Percentiles rank a stretch among this genome's conserved stretches.
Evolutionary conservation across 192 early-diverging fungal species (phyloP).

Genomic region (Rhizoclosmatium globosum): DNA sequence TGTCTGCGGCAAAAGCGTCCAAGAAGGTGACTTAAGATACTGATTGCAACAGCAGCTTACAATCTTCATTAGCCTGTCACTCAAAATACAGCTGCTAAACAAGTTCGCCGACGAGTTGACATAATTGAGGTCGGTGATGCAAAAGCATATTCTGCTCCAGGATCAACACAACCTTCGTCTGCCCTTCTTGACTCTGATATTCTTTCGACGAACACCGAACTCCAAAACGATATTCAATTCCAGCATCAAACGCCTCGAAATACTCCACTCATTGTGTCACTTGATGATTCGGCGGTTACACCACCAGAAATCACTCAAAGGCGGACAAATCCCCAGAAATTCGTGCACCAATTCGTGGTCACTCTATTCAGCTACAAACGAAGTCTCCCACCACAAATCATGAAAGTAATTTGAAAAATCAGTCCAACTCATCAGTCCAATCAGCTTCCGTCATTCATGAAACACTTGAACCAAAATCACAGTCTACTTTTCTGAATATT

Average conservation of each 20-base stretch:
- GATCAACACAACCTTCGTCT: conserved; percentile 3
- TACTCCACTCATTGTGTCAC: background rate
- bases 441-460: no score
- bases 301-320: conserved; percentile 7
- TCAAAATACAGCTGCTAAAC: conserved; percentile 13
- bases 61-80: background rate
- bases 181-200: background rate
- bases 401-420: no score
- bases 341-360: no score
- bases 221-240: background rate
- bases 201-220: no score
- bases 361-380: no score
- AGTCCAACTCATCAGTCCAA: no score
- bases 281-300: background rate
- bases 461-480: no score
- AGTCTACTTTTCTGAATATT: no score
- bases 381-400: no score
- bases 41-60: background rate
- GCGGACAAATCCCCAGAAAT: no score
- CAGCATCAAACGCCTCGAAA: background rate
- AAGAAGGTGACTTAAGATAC: conserved; percentile 6
- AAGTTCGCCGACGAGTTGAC: conserved; percentile 56
- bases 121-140: conserved; percentile 63
- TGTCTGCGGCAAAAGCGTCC: background rate
- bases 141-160: conserved; percentile 1